These are phyloP conservation scores for Diaporthe sp. DNA, from an alignment of 2,329 filamentous ascomycete genomes.

Conservation along the genomic window DNA sequence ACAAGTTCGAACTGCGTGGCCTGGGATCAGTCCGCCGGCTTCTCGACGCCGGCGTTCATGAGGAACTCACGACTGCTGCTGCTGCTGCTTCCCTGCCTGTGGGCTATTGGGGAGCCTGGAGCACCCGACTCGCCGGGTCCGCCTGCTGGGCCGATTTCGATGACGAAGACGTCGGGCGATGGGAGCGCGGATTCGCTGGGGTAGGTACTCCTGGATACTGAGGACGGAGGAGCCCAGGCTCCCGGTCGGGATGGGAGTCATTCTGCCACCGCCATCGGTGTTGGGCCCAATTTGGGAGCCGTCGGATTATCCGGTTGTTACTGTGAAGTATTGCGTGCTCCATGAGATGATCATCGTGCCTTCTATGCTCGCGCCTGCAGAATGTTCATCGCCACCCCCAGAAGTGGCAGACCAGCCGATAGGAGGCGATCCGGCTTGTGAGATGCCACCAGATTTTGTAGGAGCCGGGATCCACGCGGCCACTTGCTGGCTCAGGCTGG, in stretches of 20 bases:
- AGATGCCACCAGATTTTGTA: neutral
- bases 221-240: neutral
- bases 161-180: conserved; percentile 15
- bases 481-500: neutral
- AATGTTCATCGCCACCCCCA: neutral
- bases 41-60: conserved; percentile 37
- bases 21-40: conserved; percentile 38
- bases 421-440: neutral
- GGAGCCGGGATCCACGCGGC: neutral
- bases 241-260: neutral
- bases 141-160: conserved; percentile 36
- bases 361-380: neutral
- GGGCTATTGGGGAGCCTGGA: neutral
- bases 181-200: neutral
- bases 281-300: neutral
- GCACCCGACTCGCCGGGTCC: neutral
- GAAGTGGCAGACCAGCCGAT: neutral
- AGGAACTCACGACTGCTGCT: conserved; percentile 36
- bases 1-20: conserved; percentile 41
- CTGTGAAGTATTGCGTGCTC: conserved; percentile 10
- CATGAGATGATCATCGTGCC: neutral
- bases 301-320: neutral
- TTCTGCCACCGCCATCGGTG: neutral
- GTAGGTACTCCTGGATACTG: neutral
- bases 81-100: neutral